Evolutionary conservation across 2,329 filamentous ascomycete species (phyloP).

Genomic region (Pestalotiopsis sp.): DNA sequence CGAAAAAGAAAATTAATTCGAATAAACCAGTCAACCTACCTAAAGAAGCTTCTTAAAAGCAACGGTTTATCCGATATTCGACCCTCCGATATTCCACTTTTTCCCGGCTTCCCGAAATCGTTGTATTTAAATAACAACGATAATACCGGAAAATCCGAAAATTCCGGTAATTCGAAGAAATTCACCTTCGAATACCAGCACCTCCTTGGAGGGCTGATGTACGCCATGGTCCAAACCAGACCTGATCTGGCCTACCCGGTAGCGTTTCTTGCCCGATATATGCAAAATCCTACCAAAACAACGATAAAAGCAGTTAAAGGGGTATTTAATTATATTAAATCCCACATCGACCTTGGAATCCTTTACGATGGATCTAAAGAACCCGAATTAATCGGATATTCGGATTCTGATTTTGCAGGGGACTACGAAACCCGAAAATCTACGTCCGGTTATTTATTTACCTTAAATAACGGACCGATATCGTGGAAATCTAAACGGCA

Average conservation of each 20-base stretch:
- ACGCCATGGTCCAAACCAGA: neutral
- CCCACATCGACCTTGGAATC: neutral
- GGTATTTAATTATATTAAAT: neutral
- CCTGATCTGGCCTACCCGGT: neutral
- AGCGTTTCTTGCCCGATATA: neutral
- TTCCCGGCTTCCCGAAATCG: neutral
- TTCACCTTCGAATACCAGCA: neutral
- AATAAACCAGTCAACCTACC: neutral
- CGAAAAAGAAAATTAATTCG: too few relatives aligned
- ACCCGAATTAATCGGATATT: too few relatives aligned
- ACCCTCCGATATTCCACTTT: neutral
- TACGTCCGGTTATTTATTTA: too few relatives aligned
- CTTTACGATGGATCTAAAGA: too few relatives aligned
- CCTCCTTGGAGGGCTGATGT: neutral
- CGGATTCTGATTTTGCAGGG: too few relatives aligned
- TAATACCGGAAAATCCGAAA: neutral
- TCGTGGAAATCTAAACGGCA: too few relatives aligned
- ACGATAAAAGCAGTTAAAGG: neutral
- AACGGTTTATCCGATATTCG: neutral
- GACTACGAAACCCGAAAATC: too few relatives aligned
- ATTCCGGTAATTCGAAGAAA: neutral
- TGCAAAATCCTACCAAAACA: neutral
- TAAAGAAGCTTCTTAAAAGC: neutral
- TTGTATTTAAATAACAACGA: neutral
- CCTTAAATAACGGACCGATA: too few relatives aligned